A percentile compares a stretch with the other conserved stretches of the same genome.
These are phyloP conservation scores for Mycena filopes DNA, from an alignment of 768 basidiomycete species.

Conservation along the genomic window DNA sequence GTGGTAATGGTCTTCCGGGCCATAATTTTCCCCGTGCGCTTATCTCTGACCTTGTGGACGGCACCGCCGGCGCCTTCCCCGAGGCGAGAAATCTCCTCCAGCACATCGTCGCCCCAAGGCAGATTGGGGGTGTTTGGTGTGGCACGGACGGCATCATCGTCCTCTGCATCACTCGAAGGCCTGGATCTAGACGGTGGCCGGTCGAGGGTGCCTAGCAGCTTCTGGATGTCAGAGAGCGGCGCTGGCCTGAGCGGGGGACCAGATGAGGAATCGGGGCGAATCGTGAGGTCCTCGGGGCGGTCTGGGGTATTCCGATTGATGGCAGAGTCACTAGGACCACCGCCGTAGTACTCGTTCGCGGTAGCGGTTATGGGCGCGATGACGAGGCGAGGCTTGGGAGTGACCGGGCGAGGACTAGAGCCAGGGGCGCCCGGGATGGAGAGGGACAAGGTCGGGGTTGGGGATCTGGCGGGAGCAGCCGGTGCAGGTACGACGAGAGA, in stretches of 20 bases:
- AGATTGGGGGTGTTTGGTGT: slow-evolving; percentile 37
- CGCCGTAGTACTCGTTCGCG: slow-evolving; percentile 55
- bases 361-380: slow-evolving; percentile 43
- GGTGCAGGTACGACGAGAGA: slow-evolving; percentile 25
- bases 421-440: slow-evolving; percentile 41
- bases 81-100: slow-evolving; percentile 81
- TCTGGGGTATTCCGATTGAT: slow-evolving; percentile 39
- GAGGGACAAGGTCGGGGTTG: slow-evolving; percentile 42
- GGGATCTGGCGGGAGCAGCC: slow-evolving; percentile 42
- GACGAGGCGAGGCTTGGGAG: slow-evolving; percentile 44
- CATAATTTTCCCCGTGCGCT: slow-evolving; percentile 81
- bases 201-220: slow-evolving; percentile 51
- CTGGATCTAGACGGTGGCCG: slow-evolving; percentile 35
- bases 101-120: slow-evolving; percentile 73
- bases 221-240: slow-evolving; percentile 51
- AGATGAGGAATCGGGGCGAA: slow-evolving; percentile 47
- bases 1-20: slow-evolving; percentile 96
- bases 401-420: slow-evolving; percentile 38
- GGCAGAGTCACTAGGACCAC: slow-evolving; percentile 48
- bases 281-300: slow-evolving; percentile 53
- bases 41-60: slow-evolving; percentile 93
- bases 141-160: slow-evolving; percentile 34
- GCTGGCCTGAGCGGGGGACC: slow-evolving; percentile 42
- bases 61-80: slow-evolving; percentile 98
- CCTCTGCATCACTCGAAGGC: slow-evolving; percentile 32